phyloP scores from a whole-genome alignment of 2,329 filamentous ascomycete genomes.

The Stachybotrys elegans region DNA sequence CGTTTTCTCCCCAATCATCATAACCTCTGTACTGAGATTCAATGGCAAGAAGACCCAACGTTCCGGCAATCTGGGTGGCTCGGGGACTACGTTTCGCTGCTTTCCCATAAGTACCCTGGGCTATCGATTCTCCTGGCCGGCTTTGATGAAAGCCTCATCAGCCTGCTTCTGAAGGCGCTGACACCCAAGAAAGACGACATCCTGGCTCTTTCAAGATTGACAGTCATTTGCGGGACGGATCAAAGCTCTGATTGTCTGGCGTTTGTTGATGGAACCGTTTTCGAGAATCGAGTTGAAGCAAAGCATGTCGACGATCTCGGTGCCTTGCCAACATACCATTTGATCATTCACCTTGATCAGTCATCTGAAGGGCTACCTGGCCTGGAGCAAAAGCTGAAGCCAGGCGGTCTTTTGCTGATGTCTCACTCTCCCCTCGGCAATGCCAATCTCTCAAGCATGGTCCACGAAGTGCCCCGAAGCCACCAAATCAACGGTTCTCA shows the following conservation, averaged over 20 bases:
- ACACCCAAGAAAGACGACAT: conserved; percentile 13
- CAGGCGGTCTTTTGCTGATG: conserved; percentile 22
- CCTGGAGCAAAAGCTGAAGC: conserved; percentile 11
- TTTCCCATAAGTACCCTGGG: conserved; percentile 34
- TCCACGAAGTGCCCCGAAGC: too few relatives aligned
- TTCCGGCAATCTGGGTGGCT: conserved; percentile 17
- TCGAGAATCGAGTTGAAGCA: conserved; percentile 23
- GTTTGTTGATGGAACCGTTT: conserved; percentile 6
- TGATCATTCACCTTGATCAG: conserved; percentile 29
- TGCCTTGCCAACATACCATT: conserved; percentile 23
- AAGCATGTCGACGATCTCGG: conserved; percentile 14
- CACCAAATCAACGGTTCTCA: too few relatives aligned
- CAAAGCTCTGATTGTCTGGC: background rate
- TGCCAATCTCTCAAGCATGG: too few relatives aligned
- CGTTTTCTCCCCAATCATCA: conserved; percentile 43
- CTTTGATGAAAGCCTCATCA: conserved; percentile 12
- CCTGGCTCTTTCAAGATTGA: conserved; percentile 28
- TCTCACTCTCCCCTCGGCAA: too few relatives aligned
- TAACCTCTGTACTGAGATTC: conserved; percentile 42
- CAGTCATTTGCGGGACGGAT: conserved; percentile 16
- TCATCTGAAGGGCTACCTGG: background rate
- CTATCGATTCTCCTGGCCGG: conserved; percentile 35
- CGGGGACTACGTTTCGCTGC: conserved; percentile 21
- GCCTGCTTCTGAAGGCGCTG: conserved; percentile 21
- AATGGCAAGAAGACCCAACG: conserved; percentile 37